Conservation (phyloP, 139 green algal species). For the Picochlorum costavermella region DNA sequence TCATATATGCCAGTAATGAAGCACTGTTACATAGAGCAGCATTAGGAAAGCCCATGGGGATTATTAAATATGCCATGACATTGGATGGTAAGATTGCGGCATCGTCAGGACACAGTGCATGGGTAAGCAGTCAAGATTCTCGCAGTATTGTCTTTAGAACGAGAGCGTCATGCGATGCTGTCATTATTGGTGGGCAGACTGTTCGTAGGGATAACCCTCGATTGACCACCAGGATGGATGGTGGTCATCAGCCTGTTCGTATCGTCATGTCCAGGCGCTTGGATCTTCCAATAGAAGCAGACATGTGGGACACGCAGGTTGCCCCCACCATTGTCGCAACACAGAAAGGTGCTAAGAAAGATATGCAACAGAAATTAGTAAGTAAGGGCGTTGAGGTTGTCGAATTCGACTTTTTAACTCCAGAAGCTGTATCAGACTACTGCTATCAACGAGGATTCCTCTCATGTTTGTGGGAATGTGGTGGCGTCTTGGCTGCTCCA, state of each 20-base stretch:
- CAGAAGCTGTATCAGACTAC: constrained; percentile 71
- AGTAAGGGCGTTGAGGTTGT: constrained; percentile 87
- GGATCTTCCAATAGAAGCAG: constrained; percentile 80
- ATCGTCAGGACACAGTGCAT: constrained; percentile 78
- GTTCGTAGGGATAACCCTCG: constrained; percentile 86
- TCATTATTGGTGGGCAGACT: constrained; percentile 92
- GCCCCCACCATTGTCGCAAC: constrained; percentile 97
- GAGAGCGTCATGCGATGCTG: constrained; percentile 68
- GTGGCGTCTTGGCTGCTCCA: constrained; percentile 87
- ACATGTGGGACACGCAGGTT: constrained; percentile 77
- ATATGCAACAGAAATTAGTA: constrained; percentile 54
- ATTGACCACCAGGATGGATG: constrained; percentile 83
- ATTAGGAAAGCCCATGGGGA: constrained; percentile 55
- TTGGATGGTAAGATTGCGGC: constrained; percentile 98
- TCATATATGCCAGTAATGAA: constrained; percentile 69
- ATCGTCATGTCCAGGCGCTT: constrained; percentile 90
- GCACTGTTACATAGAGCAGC: constrained; percentile 64
- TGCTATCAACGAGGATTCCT: constrained; percentile 87
- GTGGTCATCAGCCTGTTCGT: constrained; percentile 74
- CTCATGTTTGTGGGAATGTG: constrained; percentile 95
- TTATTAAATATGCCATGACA: constrained; percentile 99
- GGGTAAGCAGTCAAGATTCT: constrained; percentile 71
- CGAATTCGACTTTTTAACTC: constrained; percentile 96
- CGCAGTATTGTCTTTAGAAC: constrained; percentile 72
- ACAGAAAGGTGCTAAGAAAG: constrained; percentile 66